Base-by-base conservation (phyloP, 805 yeast genomes). In the Candida argentea region DNA sequence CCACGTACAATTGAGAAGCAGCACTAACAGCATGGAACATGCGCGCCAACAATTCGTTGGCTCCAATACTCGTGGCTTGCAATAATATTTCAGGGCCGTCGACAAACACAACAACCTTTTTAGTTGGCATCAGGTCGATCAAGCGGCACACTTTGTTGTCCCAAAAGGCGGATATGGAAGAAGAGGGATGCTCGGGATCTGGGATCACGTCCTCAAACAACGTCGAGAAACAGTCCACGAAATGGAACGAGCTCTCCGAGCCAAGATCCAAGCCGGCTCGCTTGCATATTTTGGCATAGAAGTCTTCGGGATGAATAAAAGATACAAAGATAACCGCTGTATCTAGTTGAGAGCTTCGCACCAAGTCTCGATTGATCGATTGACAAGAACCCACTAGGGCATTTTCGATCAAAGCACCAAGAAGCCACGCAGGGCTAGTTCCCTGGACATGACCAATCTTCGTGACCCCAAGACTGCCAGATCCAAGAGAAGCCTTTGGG, bases 341-440 rank as follows among this genome's bases (percentile, higher is more conserved):
- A 32, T 61, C 46, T 14, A 30, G 36, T 4, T 35, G 32, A 5
- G 22, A 20, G 30, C 37, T 42, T 18, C 33, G 38, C 11, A 26
- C 37, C 14, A 50, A 36, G 27, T 52, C 64, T 25, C 44, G 39
- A 33, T 56, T 49, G 28, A 55, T 67, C 61, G 39, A 61, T 22
- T 30, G 58, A 40, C 54, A 62, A 26, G 73, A 64, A 4, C 75
- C 80, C 11, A 52, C 40, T 10, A 72, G 36, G 15, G 61, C 51
- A 20, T 61, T 63, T 39, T 78, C 84, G 6, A 76, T 50, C 14
- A 79, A 45, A 2, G 75, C 63, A 30, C 63, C 64, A 3, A 67
- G 42, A 21, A 80, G 54, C 89, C 89, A 80, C 5, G 70, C 48
- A 2, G 87, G 74, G 16, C 71, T 63, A 0, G 81, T 76, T 0